Percentiles rank a stretch among this genome's conserved stretches.
phyloP scores from a whole-genome alignment of 1,139 yeast species.

The Suhomyces terraborum region DNA sequence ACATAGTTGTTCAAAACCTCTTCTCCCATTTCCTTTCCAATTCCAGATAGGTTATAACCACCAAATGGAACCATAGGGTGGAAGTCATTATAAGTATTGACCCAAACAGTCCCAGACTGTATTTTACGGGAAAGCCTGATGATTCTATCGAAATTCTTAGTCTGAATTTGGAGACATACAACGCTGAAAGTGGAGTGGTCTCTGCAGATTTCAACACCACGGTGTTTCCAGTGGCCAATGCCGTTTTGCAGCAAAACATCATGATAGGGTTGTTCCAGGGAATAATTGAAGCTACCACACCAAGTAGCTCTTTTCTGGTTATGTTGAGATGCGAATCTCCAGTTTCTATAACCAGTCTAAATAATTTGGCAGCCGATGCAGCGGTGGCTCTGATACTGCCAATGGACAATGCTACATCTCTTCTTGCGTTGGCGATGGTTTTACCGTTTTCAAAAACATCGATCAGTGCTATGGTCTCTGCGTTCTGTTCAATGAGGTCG shows the following conservation, averaged over 20 bases:
- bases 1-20: constrained; percentile 30
- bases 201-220: constrained; percentile 81
- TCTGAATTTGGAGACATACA: constrained; percentile 51
- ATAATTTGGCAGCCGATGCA: constrained; percentile 24
- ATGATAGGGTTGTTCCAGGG: constrained; percentile 90
- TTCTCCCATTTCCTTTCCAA: constrained; percentile 33
- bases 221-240: constrained; percentile 79
- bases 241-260: constrained; percentile 86
- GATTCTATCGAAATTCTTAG: constrained; percentile 46
- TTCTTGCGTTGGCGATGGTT: constrained; percentile 12
- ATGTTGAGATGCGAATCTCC: constrained; percentile 24
- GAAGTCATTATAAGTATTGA: constrained; percentile 32
- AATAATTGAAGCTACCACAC: constrained; percentile 80
- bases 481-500: constrained; percentile 13
- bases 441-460: constrained; percentile 16
- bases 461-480: constrained; percentile 11
- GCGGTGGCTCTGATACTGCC: constrained; percentile 23
- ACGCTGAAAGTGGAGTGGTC: constrained; percentile 79
- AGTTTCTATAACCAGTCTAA: constrained; percentile 22
- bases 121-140: constrained; percentile 27
- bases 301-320: constrained; percentile 62
- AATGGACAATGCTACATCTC: constrained; percentile 22
- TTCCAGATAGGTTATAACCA: constrained; percentile 33
- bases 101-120: constrained; percentile 31
- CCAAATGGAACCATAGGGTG: constrained; percentile 34